Base-by-base conservation (phyloP, 345 rosid species). In the Bruguiera gymnorhiza region DNA sequence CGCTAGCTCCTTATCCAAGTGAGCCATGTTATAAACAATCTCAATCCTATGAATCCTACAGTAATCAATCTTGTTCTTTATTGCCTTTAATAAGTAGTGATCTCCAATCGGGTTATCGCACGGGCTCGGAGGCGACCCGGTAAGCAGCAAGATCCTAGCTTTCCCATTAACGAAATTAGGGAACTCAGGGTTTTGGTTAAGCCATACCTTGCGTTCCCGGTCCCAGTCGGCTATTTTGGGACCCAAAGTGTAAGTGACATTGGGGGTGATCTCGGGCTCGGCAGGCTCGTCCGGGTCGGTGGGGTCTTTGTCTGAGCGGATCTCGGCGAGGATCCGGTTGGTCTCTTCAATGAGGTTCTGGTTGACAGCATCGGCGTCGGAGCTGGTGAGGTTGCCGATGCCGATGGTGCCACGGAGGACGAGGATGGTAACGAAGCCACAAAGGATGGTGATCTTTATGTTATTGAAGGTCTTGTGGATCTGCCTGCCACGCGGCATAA, bases 1-100 rank as follows among this genome's bases (percentile, higher is more conserved):
- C 11, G 98, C 93, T 31, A 94, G 81, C 73, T 94, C 97, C 76
- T 78, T 87, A 59, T 94, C 97, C 77, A 94, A 86, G 80, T 91
- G 97, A 74, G 98, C 98, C 98, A 91, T 85, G 66, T 91, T 93
- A 75, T 93, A 93, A 61, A 93, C 94, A 76, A 91, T 91, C 83
- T 93, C 98, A 63, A 93, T 89, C 81, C 98, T 97, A 67, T 93
- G 98, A 75, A 91, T 81, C 86, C 98, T 88, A 79, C 98, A 89
- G 60, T 93, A 93, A 60, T 93, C 98, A 57, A 93, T 91, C 87
- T 93, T 93, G 73, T 93, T 93, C 91, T 93, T 93, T 15, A 91
- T 73, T 0, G 96, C 83, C 67, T 93, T 93, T 81, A 93, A 80
- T 63, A 91, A 73, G 68, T 88, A 93, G 71, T 93, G 98, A 73